These are phyloP conservation scores for Plantago ovata DNA, from an alignment of 257 asterid genomes.

Conservation along the genomic window DNA sequence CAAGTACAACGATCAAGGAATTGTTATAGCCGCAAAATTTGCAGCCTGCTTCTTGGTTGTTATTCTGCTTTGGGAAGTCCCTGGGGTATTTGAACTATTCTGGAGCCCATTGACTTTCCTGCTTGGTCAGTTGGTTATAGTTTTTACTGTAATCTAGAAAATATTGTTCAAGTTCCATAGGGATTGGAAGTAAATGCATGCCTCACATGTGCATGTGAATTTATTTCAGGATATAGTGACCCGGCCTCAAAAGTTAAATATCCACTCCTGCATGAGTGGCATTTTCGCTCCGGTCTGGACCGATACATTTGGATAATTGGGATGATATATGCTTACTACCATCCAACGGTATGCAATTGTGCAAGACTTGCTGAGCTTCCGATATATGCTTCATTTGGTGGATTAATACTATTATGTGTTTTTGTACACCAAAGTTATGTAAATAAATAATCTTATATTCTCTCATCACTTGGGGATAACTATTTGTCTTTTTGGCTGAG, in stretches of 20 bases:
- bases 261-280: conserved; percentile 73
- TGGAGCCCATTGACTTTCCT: conserved; percentile 79
- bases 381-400: conserved; percentile 1
- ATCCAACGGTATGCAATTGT: conserved; percentile 64
- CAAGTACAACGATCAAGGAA: conserved; percentile 70
- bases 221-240: conserved; percentile 59
- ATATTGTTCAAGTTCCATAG: too few relatives aligned
- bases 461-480: not conserved
- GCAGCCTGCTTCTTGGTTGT: conserved; percentile 75
- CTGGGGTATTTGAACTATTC: conserved; percentile 67
- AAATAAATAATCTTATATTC: not conserved
- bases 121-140: conserved; percentile 52
- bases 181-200: conserved; percentile 14
- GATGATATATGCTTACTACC: conserved; percentile 84
- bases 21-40: conserved; percentile 65
- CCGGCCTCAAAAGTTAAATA: conserved; percentile 58
- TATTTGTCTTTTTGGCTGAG: conserved; percentile 10
- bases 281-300: conserved; percentile 84
- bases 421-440: not conserved
- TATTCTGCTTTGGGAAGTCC: conserved; percentile 74
- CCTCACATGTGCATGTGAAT: conserved; percentile 11
- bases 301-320: conserved; percentile 91
- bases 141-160: not conserved
- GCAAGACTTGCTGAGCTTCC: conserved; percentile 16
- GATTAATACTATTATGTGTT: not conserved